These are phyloP conservation scores for Annulohypoxylon moriforme DNA, from an alignment of 495 filamentous ascomycete species.

Conservation along the genomic window DNA sequence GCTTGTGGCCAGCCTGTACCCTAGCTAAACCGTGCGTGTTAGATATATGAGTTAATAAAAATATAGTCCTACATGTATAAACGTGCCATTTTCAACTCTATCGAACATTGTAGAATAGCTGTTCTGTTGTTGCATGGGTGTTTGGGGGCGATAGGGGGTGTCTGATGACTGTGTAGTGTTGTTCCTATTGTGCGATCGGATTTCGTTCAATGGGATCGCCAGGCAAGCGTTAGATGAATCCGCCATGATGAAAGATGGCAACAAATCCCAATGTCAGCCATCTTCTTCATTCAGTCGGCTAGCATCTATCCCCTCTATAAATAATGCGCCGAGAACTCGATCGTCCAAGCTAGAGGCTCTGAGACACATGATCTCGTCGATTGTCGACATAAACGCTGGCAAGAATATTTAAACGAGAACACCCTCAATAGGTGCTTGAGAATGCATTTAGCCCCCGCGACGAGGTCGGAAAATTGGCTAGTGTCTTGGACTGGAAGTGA, in stretches of 20 bases:
- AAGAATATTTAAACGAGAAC: not conserved
- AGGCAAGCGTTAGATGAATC: not conserved
- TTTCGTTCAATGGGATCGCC: constrained; percentile 5
- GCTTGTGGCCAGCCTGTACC: not conserved
- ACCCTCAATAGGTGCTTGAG: constrained; percentile 3
- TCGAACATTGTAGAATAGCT: constrained; percentile 23
- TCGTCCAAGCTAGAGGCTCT: not conserved
- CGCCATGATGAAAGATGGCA: constrained; percentile 12
- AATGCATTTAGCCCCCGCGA: constrained; percentile 30
- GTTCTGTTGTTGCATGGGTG: not conserved
- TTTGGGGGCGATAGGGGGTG: constrained; percentile 13
- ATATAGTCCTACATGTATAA: not conserved
- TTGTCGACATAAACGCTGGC: constrained; percentile 5
- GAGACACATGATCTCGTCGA: constrained; percentile 13
- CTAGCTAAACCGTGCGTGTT: constrained; percentile 12
- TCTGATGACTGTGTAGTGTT: not conserved
- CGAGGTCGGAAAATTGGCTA: constrained; percentile 19
- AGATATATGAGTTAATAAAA: not conserved
- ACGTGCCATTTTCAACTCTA: constrained; percentile 14
- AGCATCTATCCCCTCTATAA: not conserved
- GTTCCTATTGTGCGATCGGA: constrained; percentile 8
- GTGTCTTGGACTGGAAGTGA: constrained; percentile 20
- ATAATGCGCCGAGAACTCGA: not conserved
- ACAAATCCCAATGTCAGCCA: not conserved
- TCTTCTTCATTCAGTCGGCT: not conserved